Conservation (phyloP, 805 yeast genomes). For the Metschnikowia lochheadii region DNA sequence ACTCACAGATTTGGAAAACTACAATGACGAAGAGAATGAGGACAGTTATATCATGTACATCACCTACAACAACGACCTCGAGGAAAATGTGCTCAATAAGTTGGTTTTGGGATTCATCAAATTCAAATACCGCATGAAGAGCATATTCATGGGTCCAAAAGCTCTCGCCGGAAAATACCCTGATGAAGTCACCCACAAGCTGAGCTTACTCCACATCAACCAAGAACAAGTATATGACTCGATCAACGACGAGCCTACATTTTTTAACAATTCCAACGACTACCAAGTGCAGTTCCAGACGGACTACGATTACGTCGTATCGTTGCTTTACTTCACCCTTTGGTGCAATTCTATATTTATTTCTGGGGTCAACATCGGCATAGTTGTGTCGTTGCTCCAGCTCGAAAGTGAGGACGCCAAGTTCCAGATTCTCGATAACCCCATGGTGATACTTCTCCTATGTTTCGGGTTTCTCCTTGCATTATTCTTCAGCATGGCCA, state of each 20-base stretch:
- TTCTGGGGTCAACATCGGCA: slow-evolving; percentile 38
- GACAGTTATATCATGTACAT: slow-evolving; percentile 24
- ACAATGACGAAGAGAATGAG: slow-evolving; percentile 19
- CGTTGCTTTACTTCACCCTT: slow-evolving; percentile 35
- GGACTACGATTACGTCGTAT: slow-evolving; percentile 35
- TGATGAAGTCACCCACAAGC: not conserved
- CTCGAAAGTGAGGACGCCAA: slow-evolving; percentile 21
- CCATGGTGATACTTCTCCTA: slow-evolving; percentile 30
- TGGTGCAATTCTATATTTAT: slow-evolving; percentile 34
- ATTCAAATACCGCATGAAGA: slow-evolving; percentile 19
- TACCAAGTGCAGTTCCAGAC: slow-evolving; percentile 25
- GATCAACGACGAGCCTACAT: slow-evolving; percentile 30
- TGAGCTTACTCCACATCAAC: slow-evolving; percentile 5
- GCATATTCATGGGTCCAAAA: slow-evolving; percentile 8
- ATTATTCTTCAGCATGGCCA: slow-evolving; percentile 30
- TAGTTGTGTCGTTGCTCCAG: slow-evolving; percentile 29
- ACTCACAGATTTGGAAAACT: slow-evolving; percentile 12
- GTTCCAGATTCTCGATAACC: slow-evolving; percentile 27
- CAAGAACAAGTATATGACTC: slow-evolving; percentile 26
- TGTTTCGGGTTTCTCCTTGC: slow-evolving; percentile 31
- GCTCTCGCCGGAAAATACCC: not conserved
- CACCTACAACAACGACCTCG: slow-evolving; percentile 18
- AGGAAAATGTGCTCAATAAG: slow-evolving; percentile 17
- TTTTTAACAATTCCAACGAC: slow-evolving; percentile 20
- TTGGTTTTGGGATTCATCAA: slow-evolving; percentile 22